Base-by-base conservation (phyloP, 2,329 filamentous ascomycete genomes). In the Fusarium sp. region DNA sequence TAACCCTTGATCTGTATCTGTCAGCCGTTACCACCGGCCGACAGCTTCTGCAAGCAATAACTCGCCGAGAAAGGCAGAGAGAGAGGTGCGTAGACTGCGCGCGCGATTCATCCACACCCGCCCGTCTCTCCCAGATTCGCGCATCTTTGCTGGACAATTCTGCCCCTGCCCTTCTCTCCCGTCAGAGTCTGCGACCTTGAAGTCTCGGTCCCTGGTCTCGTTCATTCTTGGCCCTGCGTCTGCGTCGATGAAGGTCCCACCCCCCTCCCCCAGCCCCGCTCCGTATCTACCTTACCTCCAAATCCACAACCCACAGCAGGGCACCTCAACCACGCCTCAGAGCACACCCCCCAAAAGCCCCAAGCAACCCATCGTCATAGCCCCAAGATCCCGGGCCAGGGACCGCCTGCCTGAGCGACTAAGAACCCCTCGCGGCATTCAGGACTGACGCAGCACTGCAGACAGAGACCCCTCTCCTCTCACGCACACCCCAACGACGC, bases 381-480 rank as follows among this genome's bases (percentile, higher is more conserved):
- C 84, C 85, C 85, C 84, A 84, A 83, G 82, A 78, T 77, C 76
- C 77, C 74, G 79, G 80, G 77, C 80, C 78, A 80, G 80, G 81
- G 76, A 81, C 79, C 76, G 69, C 74, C 64, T 77, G 80, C 82
- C 78, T 76, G 77, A 78, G 74, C 73, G 72, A 79, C 74, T 72
- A 76, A 73, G 75, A 78, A 74, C 73, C 74, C 74, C 73, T 77
- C 72, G 70, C 73, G 76, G 76, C 74, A 79, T 74, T 82, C 83
- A 85, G 82, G 84, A 85, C 86, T 88, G 85, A 88, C 87, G 86
- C 87, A 88, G 81, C 82, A 83, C 85, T 88, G 88, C 87, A 88
- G 85, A 84, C 86, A 84, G 85, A 86, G 77, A 76, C 77, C 74
- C 77, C 76, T 76, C 85, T 62, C 58, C 64, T 57, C 65, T 37